Evolutionary conservation across 2,329 filamentous ascomycete species (phyloP), one percentile per base, ranked within the genome.

Genomic region (Malbranchea zuffiana): DNA sequence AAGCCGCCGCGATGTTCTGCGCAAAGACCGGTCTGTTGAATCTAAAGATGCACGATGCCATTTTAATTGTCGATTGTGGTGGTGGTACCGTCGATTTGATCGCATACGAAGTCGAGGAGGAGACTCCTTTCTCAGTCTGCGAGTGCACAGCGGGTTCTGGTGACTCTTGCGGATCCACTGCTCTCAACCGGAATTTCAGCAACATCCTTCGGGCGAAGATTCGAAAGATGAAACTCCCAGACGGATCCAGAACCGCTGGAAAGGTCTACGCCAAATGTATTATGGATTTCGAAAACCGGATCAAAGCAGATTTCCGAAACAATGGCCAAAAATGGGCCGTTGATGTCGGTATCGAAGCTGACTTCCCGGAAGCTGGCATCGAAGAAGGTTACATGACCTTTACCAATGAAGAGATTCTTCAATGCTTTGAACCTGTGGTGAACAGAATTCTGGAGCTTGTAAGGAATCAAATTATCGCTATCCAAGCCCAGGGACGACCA

Each of bases 321-420:
- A 96, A 95, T 61, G 87, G 88, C 33, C 88, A 96, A 63, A 96
- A 96, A 62, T 96, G 90, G 90, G 90, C 90, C 29, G 87, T 96
- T 13, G 90, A 98, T 57, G 90, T 98, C 33, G 90, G 90, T 55
- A 96, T 98, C 53, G 90, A 98, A 68, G 86, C 88, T 28, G 90
- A 96, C 56, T 96, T 92, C 67, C 88, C 88, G 25, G 90, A 96
- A 57, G 90, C 90, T 20, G 87, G 86, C 50, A 96, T 98, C 50
- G 90, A 96, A 65, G 90, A 98, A 63, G 88, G 90, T 34, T 96
- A 95, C 68, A 98, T 98, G 90, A 96, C 88, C 2, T 98, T 98
- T 59, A 96, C 87, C 44, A 96, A 98, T 58, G 90, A 96, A 65
- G 90, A 98, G 63, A 96, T 98, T 52, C 71, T 98, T 50, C 88